Evolutionary conservation across 768 basidiomycete species (phyloP), one percentile per base, ranked within the genome.

Genomic region (Tylopilus subfusipes): DNA sequence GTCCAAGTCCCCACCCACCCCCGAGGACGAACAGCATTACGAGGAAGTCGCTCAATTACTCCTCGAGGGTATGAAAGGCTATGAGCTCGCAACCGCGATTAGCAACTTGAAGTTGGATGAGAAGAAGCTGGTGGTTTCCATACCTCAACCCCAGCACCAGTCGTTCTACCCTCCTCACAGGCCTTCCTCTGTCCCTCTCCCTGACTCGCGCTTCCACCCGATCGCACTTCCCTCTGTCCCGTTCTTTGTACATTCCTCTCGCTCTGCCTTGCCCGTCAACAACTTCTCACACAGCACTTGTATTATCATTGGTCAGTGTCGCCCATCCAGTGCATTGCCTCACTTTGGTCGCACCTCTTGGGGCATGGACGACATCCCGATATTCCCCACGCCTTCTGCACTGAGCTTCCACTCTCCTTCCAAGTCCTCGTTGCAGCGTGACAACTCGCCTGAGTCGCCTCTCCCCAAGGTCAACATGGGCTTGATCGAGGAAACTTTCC

Each of bases 1-100:
- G 65, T 63, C 63, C 5, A 69, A 63, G 36, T n/a, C 60, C 0
- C 11, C 44, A 0, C 22, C 62, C 1, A 61, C 63, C 0, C 57
- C 60, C 16, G 65, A 68, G 42, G 68, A 73, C 21, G 70, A 72
- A 25, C 58, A 63, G 3, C 68, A 72, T 1, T 70, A 68, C 39
- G 76, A 86, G 52, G 79, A 82, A 46, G 82, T 88, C 14, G 84
- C 86, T 0, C 78, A 79, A 54, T 69, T 88, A 7, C 72, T 88
- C 0, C 75, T 88, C 2, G 80, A 83, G 42, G 86, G 86, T 3
- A 86, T 82, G 70, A 86, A 86, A 65, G 86, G 86, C 36, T 82
- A 84, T 25, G 79, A 85, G 59, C 80, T 88, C 30, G 83, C 83
- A 0, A 77, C 74, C 43, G 85, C 84, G 1, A 77, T 86, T 16